Conservation (phyloP, 108 stramenopile species). For the Bacterosira constricta region DNA sequence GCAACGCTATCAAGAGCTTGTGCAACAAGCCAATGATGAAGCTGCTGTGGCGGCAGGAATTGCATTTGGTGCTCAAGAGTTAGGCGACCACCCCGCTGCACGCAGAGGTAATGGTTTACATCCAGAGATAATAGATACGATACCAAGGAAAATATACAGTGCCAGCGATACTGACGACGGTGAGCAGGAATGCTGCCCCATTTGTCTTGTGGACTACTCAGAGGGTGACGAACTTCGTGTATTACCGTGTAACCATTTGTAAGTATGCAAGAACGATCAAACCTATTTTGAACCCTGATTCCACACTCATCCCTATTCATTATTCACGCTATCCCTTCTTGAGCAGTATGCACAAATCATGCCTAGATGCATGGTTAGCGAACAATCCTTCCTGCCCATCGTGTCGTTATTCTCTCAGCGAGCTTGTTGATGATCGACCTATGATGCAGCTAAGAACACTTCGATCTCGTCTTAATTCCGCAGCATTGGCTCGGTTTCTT, state of each 20-base stretch:
- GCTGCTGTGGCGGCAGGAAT: constrained; percentile 18
- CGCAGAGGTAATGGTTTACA: constrained; percentile 47
- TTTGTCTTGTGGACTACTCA: constrained; percentile 66
- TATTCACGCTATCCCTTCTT: no score
- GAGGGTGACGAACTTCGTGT: constrained; percentile 62
- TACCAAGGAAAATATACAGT: constrained; percentile 55
- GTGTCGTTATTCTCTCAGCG: constrained; percentile 50
- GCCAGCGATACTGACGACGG: constrained; percentile 31
- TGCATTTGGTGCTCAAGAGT: constrained; percentile 26
- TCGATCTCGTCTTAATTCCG: constrained; percentile 28
- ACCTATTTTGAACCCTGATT: no score
- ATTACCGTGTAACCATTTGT: constrained; percentile 61
- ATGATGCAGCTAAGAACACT: constrained; percentile 44
- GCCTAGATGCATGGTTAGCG: constrained; percentile 64
- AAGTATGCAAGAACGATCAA: no score
- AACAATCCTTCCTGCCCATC: constrained; percentile 47
- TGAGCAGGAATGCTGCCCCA: constrained; percentile 56
- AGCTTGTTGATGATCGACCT: constrained; percentile 49
- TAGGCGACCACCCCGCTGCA: constrained; percentile 12
- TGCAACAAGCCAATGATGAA: constrained; percentile 45
- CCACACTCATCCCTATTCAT: no score
- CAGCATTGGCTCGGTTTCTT: constrained; percentile 35
- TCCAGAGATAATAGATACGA: constrained; percentile 52
- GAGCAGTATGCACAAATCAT: constrained; percentile 58
- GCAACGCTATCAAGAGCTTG: constrained; percentile 45